Evolutionary conservation across 257 asterid genomes (phyloP), one percentile per base, ranked within the genome.

Genomic region (Gentiana macrophylla): DNA sequence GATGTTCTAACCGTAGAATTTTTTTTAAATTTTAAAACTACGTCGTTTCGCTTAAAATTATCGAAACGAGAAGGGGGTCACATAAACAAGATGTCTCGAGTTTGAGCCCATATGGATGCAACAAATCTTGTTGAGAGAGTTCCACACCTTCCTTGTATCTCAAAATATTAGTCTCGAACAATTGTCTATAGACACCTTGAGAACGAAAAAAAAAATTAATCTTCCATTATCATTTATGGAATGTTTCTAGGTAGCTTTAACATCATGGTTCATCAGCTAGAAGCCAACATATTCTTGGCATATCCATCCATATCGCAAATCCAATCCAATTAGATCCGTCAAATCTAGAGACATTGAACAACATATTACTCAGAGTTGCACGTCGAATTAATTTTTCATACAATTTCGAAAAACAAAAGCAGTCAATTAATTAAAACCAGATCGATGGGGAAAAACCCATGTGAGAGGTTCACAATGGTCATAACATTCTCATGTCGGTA

Each of bases 191-290:
- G 66, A 38, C 59, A 41, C 60, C 24, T 24, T 63, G 76, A 72
- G 24, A 24, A 24, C 0, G 24, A 24, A 24, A 24, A 24, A 24
- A 24, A 24, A 24, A 24, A 24, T 24, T 24, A 24, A 24, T 24
- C 24, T 24, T 24, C 24, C 24, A 24, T 24, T 24, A 24, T 24
- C 24, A 24, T 24, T 24, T 24, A 24, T 24, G 24, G 24, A 24
- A 24, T 24, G 24, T 24, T 15, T 15, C 24, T 15, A 15, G 24
- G 24, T 15, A 15, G 24, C 24, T 15, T 15, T 24, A 24, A 24
- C 68, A 73, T 78, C 86, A 83, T 80, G 86, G 74, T 57, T 74
- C 81, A 78, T 24, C 24, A 24, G 24, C 77, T 72, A 67, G 66
- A 80, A 57, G 70, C 77, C 77, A 80, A 76, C 72, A 41, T 80